Evolutionary conservation across 768 basidiomycete genomes (phyloP).

Genomic region (Termitomyces sp.): DNA sequence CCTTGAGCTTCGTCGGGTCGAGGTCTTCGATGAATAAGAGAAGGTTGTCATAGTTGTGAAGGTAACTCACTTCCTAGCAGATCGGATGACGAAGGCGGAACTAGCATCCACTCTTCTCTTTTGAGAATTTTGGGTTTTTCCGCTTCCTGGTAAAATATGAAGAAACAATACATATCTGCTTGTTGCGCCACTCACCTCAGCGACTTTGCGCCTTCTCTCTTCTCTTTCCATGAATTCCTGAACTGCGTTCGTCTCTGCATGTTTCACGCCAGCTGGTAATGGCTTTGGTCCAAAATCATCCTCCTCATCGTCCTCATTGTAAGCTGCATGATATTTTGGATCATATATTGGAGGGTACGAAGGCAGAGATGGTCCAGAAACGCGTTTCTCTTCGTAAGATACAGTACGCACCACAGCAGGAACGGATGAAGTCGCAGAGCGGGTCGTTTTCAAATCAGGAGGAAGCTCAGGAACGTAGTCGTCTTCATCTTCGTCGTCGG

Average conservation of each 20-base stretch:
- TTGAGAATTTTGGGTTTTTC: conserved; percentile 70
- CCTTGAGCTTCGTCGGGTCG: conserved; percentile 80
- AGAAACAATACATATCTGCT: background rate
- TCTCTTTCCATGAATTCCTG: conserved; percentile 83
- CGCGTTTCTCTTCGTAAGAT: conserved; percentile 27
- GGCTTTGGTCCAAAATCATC: conserved; percentile 86
- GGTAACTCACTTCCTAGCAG: conserved; percentile 64
- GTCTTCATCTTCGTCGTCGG: conserved; percentile 44
- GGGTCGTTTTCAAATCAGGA: conserved; percentile 55
- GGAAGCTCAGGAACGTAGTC: conserved; percentile 72
- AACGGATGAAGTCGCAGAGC: conserved; percentile 22
- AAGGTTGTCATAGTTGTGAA: background rate
- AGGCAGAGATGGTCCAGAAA: conserved; percentile 53
- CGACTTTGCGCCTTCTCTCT: conserved; percentile 63
- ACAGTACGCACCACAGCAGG: conserved; percentile 14
- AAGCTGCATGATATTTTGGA: conserved; percentile 17
- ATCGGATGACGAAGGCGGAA: conserved; percentile 81
- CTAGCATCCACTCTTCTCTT: conserved; percentile 98
- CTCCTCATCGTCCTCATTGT: conserved; percentile 51
- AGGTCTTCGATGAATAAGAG: conserved; percentile 44
- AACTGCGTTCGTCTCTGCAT: conserved; percentile 57
- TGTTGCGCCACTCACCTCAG: conserved; percentile 43
- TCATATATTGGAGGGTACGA: conserved; percentile 30
- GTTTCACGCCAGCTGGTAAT: conserved; percentile 41
- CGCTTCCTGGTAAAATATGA: conserved; percentile 48